Conservation (phyloP, 75 land plant species). For the Pinus albicaulis region DNA sequence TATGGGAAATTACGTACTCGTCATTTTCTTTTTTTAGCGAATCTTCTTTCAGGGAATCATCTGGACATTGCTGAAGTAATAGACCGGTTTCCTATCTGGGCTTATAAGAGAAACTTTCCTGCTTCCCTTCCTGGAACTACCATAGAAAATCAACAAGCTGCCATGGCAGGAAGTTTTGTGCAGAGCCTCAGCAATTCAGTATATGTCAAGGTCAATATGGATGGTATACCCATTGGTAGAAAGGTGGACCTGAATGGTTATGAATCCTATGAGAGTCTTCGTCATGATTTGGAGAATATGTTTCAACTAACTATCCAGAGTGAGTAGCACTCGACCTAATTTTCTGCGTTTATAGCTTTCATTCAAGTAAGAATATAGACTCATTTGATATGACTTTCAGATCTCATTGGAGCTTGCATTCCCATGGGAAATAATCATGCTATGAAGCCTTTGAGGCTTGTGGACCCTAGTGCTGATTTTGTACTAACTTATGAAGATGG, state of each 20-base stretch:
- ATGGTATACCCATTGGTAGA: conserved; percentile 73
- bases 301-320: conserved; percentile 22
- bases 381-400: neutral
- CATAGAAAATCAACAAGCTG: neutral
- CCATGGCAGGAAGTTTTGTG: neutral
- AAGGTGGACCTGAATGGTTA: conserved; percentile 70
- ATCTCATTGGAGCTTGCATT: neutral
- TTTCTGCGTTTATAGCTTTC: neutral
- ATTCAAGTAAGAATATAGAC: neutral
- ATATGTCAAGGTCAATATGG: conserved; percentile 86
- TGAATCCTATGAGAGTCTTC: conserved; percentile 48
- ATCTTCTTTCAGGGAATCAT: neutral
- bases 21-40: neutral
- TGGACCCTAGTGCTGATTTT: conserved; percentile 59
- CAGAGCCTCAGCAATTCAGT: conserved; percentile 13
- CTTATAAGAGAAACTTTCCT: conserved; percentile 52
- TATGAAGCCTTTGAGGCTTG: conserved; percentile 23
- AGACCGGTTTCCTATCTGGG: conserved; percentile 75
- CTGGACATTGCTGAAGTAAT: conserved; percentile 26
- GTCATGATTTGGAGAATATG: conserved; percentile 60
- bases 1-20: neutral
- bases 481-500: conserved; percentile 85
- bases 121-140: conserved; percentile 33
- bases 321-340: neutral
- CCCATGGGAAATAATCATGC: neutral